phyloP scores from a whole-genome alignment of 345 rosid genomes.

The Isatis tinctoria region DNA sequence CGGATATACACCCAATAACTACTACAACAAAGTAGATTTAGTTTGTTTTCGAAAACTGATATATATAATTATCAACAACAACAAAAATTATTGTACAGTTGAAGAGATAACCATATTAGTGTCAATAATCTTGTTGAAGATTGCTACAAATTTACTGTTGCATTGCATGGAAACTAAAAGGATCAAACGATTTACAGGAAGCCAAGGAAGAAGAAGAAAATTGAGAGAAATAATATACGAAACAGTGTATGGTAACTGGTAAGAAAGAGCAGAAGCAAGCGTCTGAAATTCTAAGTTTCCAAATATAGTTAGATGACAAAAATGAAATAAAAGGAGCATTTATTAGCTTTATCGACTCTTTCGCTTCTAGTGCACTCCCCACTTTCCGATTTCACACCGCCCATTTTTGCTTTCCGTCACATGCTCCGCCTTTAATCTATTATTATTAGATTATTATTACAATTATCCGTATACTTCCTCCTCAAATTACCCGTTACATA shows the following conservation, averaged over 20 bases:
- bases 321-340: not conserved
- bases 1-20: too few species aligned
- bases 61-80: too few species aligned
- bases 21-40: not conserved
- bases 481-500: not conserved
- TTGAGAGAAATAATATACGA: not conserved
- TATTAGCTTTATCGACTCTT: conserved; percentile 14
- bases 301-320: conserved; percentile 22
- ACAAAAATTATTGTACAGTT: not conserved
- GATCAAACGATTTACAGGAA: not conserved
- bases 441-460: not conserved
- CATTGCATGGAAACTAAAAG: not conserved
- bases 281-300: conserved; percentile 20
- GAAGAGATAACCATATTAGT: not conserved
- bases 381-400: conserved; percentile 23
- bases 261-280: conserved; percentile 17
- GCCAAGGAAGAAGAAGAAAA: not conserved
- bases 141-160: not conserved
- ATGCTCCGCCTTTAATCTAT: not conserved
- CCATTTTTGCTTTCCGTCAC: conserved; percentile 25
- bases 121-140: not conserved
- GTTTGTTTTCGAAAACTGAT: too few species aligned
- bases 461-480: not conserved
- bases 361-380: conserved; percentile 21
- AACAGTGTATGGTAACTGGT: conserved; percentile 10